These are phyloP conservation scores for Piloderma croceum DNA, from an alignment of 768 basidiomycete species.

Conservation along the genomic window DNA sequence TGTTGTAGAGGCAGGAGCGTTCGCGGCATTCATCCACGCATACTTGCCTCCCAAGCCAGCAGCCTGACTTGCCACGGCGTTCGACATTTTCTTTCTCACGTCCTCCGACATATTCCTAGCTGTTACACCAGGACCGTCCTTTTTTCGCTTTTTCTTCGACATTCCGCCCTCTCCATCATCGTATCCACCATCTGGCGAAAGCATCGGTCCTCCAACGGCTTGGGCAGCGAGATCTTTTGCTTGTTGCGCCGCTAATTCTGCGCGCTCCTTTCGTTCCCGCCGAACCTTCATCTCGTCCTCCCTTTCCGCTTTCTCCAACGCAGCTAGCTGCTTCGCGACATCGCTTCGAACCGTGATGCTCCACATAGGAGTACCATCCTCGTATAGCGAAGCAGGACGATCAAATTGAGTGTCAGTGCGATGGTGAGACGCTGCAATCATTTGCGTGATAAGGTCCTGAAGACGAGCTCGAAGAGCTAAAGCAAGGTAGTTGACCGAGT, in stretches of 20 bases:
- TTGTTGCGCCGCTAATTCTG: constrained; percentile 66
- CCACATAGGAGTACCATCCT: constrained; percentile 77
- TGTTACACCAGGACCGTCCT: constrained; percentile 78
- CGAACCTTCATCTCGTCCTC: constrained; percentile 78
- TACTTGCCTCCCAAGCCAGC: constrained; percentile 82
- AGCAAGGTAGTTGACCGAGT: constrained; percentile 71
- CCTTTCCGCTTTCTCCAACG: constrained; percentile 71
- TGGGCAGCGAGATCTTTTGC: constrained; percentile 60
- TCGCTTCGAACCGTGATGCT: constrained; percentile 71
- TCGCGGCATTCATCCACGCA: constrained; percentile 80
- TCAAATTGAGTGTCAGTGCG: constrained; percentile 69
- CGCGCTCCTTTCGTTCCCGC: constrained; percentile 72
- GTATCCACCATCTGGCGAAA: constrained; percentile 26
- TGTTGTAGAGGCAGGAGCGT: constrained; percentile 35
- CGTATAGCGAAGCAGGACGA: constrained; percentile 58
- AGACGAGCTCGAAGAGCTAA: constrained; percentile 73
- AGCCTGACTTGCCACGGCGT: constrained; percentile 82
- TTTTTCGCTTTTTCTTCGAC: constrained; percentile 77
- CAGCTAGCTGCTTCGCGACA: constrained; percentile 69
- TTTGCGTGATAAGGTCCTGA: constrained; percentile 59
- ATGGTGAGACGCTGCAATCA: constrained; percentile 64
- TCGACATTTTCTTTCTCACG: constrained; percentile 86
- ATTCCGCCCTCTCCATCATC: constrained; percentile 49
- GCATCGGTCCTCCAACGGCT: constrained; percentile 30
- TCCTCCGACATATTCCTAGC: constrained; percentile 90